Conservation (phyloP, 1,284 basidiomycete species). For the Veloporphyrellus conicus region DNA sequence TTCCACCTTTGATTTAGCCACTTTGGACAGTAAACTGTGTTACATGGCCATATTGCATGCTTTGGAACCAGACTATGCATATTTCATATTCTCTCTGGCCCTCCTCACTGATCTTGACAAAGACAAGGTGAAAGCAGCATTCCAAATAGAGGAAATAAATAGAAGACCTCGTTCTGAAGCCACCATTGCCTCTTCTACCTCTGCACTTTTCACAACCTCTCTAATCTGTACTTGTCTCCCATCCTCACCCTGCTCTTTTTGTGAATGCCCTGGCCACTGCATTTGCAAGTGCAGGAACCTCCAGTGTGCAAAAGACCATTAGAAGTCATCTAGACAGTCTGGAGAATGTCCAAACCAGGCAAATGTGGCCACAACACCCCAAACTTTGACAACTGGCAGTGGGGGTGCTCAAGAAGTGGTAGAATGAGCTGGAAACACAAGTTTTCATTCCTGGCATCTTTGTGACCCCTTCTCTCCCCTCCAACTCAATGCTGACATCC, state of each 20-base stretch:
- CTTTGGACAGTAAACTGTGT: neutral
- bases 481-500: constrained; percentile 3
- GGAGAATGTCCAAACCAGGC: too few species aligned
- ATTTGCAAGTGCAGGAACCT: neutral
- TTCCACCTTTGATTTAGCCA: neutral
- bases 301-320: neutral
- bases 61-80: neutral
- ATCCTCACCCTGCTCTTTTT: neutral
- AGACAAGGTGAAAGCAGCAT: neutral
- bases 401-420: too few species aligned
- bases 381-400: too few species aligned
- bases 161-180: neutral
- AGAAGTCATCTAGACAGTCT: too few species aligned
- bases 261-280: neutral
- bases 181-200: neutral
- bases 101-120: neutral
- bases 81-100: neutral
- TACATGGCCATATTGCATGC: neutral
- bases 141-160: neutral
- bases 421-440: constrained; percentile 1
- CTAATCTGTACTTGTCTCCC: neutral
- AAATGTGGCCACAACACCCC: neutral
- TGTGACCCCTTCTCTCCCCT: constrained; percentile 1
- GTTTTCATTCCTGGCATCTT: neutral
- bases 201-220: neutral